phyloP scores from a whole-genome alignment of 1,284 basidiomycete species.

The Fistulinella cinereoalba region DNA sequence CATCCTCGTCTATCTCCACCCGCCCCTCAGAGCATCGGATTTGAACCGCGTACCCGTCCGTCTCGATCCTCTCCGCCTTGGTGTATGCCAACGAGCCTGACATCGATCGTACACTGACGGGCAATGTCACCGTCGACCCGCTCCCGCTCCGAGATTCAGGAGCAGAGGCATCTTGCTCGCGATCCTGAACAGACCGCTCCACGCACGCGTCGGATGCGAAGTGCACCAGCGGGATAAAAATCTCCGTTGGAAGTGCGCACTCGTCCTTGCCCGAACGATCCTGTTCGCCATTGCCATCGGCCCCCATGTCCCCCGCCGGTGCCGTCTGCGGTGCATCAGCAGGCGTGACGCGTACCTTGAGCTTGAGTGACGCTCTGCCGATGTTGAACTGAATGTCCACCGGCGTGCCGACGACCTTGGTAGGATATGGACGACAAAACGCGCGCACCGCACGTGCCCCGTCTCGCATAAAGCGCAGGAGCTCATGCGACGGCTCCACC shows the following conservation, averaged over 20 bases:
- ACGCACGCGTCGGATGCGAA: conserved; percentile 58
- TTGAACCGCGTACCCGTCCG: conserved; percentile 39
- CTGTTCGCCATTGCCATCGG: conserved; percentile 6
- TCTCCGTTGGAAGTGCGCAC: conserved; percentile 63
- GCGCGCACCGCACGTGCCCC: conserved; percentile 82
- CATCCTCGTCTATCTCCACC: conserved; percentile 56
- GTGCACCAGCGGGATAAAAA: conserved; percentile 88
- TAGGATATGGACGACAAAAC: conserved; percentile 81
- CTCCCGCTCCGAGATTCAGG: conserved; percentile 5
- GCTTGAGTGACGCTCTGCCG: conserved; percentile 62
- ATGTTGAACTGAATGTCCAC: conserved; percentile 76
- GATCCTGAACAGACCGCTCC: conserved; percentile 10
- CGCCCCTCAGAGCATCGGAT: conserved; percentile 63
- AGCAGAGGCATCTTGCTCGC: background rate
- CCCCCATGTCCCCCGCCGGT: background rate
- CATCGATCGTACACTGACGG: no score
- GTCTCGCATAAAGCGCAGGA: conserved; percentile 71
- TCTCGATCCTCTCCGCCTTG: conserved; percentile 11
- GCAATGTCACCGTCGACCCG: conserved; percentile 24
- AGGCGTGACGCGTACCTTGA: conserved; percentile 58
- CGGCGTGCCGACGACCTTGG: conserved; percentile 68
- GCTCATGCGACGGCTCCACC: conserved; percentile 37
- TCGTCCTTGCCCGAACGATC: conserved; percentile 27
- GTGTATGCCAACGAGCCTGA: conserved; percentile 1
- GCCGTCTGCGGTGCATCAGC: conserved; percentile 42